These are phyloP conservation scores for Ambrosia hybrid DNA, from an alignment of 140 eudicot species.

Conservation along the genomic window DNA sequence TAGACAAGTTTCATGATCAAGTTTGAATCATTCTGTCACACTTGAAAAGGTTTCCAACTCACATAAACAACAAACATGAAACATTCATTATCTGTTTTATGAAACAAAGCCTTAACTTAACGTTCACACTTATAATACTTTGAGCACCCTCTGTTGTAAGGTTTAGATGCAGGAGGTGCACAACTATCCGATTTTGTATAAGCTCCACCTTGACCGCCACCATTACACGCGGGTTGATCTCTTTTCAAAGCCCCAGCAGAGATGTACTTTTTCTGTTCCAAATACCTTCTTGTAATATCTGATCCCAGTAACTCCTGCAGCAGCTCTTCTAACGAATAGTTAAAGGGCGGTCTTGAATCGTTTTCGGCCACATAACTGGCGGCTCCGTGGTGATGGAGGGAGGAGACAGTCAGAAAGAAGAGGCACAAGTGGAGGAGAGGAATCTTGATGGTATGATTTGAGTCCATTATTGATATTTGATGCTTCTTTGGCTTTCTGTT, in stretches of 20 bases:
- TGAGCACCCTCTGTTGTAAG: slow-evolving; percentile 66
- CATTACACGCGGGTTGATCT: slow-evolving; percentile 69
- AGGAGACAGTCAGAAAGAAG: slow-evolving; percentile 29
- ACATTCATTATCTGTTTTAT: not conserved
- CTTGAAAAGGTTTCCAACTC: not conserved
- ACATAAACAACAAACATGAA: slow-evolving; percentile 16
- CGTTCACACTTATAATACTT: slow-evolving; percentile 55
- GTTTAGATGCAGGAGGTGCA: slow-evolving; percentile 53
- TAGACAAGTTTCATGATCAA: not conserved
- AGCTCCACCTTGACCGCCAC: slow-evolving; percentile 55
- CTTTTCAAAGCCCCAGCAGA: slow-evolving; percentile 52
- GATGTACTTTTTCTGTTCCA: slow-evolving; percentile 48
- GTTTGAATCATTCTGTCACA: not conserved
- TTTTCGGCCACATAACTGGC: slow-evolving; percentile 9
- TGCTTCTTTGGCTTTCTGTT: slow-evolving; percentile 1
- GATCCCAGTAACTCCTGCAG: slow-evolving; percentile 50
- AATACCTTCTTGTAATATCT: slow-evolving; percentile 50
- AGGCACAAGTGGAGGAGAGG: slow-evolving; percentile 31
- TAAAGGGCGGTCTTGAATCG: slow-evolving; percentile 19
- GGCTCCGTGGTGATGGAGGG: slow-evolving; percentile 9
- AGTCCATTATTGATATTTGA: slow-evolving; percentile 27
- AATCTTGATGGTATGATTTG: slow-evolving; percentile 26
- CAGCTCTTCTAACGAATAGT: slow-evolving; percentile 52
- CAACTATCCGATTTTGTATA: slow-evolving; percentile 58
- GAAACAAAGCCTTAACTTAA: slow-evolving; percentile 15